Evolutionary conservation across 164 flowering plant genomes (phyloP).

Genomic region (Kalanchoe fedtschenkoi): DNA sequence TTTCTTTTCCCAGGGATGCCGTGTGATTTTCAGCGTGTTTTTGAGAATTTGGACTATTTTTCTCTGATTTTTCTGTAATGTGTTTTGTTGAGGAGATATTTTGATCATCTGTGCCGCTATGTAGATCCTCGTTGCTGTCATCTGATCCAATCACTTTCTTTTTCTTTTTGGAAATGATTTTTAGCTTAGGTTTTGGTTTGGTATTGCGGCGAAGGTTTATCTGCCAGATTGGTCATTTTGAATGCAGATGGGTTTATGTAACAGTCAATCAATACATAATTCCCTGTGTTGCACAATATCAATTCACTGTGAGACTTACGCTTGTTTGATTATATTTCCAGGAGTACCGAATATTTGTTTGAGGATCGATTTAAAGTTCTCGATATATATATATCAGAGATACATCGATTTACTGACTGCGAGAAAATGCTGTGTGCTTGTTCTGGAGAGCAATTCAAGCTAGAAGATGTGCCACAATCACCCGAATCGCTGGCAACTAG

Average conservation of each 20-base stretch:
- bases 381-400: neutral
- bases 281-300: no score
- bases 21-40: no score
- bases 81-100: no score
- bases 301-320: no score
- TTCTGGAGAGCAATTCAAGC: conserved; percentile 91
- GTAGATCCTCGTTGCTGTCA: no score
- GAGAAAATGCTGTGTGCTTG: conserved; percentile 90
- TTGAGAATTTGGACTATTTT: no score
- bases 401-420: neutral
- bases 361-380: neutral
- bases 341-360: neutral
- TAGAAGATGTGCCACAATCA: conserved; percentile 81
- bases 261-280: no score
- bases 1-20: no score
- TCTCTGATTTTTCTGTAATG: no score
- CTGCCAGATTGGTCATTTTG: no score
- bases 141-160: no score
- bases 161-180: neutral
- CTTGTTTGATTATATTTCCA: neutral
- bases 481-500: conserved; percentile 91
- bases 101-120: no score
- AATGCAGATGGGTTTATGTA: neutral
- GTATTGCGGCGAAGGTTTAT: neutral
- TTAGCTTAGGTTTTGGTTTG: neutral